Conservation (phyloP, 2,329 filamentous ascomycete genomes). For the Pyrenochaeta sp. region DNA sequence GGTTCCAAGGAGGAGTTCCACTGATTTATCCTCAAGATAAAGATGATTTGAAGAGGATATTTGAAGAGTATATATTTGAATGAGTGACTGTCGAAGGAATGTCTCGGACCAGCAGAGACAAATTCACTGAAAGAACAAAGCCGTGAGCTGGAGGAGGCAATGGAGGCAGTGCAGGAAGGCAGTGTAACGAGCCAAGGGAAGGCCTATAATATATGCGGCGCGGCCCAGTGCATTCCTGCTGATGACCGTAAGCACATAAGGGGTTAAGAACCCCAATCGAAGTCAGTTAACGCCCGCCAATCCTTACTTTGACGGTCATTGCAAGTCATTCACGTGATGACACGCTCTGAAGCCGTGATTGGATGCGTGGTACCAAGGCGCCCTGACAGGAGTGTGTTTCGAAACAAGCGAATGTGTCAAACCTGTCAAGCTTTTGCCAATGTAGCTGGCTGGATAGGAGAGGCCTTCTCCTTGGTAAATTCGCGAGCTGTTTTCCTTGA, state of each 20-base stretch:
- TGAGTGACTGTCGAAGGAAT: constrained; percentile 15
- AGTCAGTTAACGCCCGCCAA: constrained; percentile 12
- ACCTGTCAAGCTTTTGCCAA: constrained; percentile 32
- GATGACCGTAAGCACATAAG: constrained; percentile 5
- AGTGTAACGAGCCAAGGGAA: constrained; percentile 15
- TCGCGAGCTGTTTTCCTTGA: not conserved
- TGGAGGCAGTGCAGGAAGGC: constrained; percentile 21
- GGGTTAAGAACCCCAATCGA: not conserved
- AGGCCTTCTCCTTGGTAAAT: constrained; percentile 1
- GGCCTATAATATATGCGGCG: constrained; percentile 17
- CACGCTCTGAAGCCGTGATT: constrained; percentile 20
- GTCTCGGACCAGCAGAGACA: constrained; percentile 22
- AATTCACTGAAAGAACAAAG: constrained; percentile 16
- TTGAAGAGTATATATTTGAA: constrained; percentile 6
- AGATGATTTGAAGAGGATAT: not conserved
- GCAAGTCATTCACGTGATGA: constrained; percentile 18
- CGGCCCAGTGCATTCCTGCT: constrained; percentile 12
- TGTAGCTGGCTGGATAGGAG: constrained; percentile 6
- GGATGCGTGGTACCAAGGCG: constrained; percentile 10
- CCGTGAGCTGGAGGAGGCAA: constrained; percentile 5
- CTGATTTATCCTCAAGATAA: not conserved
- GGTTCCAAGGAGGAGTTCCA: not conserved
- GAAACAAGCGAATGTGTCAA: constrained; percentile 24
- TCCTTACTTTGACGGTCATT: constrained; percentile 12
- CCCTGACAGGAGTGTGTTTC: constrained; percentile 22